These are phyloP conservation scores for Diospyros kaki DNA, from an alignment of 148 eudicot genomes.

Conservation along the genomic window DNA sequence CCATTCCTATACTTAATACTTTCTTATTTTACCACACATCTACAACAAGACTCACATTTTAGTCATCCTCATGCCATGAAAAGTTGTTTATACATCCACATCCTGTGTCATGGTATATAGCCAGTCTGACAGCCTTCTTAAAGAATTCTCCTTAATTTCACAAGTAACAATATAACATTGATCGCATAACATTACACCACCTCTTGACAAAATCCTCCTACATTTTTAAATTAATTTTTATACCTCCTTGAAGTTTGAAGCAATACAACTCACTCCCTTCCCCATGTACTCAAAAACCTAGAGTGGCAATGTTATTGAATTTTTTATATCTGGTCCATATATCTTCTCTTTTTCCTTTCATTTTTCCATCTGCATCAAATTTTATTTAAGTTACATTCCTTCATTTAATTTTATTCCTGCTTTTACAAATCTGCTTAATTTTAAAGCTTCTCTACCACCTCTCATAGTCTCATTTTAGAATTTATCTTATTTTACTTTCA, in stretches of 20 bases:
- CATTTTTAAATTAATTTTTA: too few relatives aligned
- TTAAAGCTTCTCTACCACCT: background rate
- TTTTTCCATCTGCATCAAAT: background rate
- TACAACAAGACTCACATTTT: background rate
- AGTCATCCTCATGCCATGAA: background rate
- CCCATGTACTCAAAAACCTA: background rate
- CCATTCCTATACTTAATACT: background rate
- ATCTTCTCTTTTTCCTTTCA: background rate
- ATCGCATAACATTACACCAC: too few relatives aligned
- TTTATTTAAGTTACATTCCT: background rate
- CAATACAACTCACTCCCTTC: background rate
- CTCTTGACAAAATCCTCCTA: too few relatives aligned
- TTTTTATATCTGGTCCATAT: background rate
- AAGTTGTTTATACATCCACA: background rate
- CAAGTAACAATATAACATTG: background rate
- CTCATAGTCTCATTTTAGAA: background rate
- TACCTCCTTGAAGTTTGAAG: background rate
- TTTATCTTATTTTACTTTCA: background rate
- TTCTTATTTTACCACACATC: background rate
- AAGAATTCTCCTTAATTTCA: background rate
- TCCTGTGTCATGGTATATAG: background rate
- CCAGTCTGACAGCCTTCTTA: background rate
- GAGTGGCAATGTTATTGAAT: background rate
- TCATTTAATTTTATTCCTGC: background rate
- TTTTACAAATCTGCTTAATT: background rate